Base-by-base conservation (phyloP, 2,329 filamentous ascomycete genomes). In the Alternaria ethzedia region DNA sequence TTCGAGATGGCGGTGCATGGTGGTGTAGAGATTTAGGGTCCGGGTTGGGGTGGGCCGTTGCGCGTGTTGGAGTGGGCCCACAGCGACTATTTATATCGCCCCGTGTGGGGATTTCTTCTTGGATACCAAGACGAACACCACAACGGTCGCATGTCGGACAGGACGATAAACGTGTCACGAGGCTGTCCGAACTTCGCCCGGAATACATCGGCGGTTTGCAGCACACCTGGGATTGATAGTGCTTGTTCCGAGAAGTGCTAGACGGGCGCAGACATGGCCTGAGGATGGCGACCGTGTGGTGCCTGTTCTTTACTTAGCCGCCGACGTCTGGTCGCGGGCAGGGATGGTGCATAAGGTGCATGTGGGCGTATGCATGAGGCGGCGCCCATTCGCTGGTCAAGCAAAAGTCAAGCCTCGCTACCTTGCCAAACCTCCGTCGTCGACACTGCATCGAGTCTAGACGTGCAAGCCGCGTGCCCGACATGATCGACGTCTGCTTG, bases 301-400 rank as follows among this genome's bases (percentile, higher is more conserved):
- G 36, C 36, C 36, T 41, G 43, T 57, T 61, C 62, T 63, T 52
- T 63, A 60, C 59, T 44, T 68, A 68, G 64, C 64, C 66, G 66
- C 66, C 66, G 61, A 65, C 55, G 23, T 59, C 52, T 46, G 49
- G 25, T 58, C 61, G 56, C 56, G 12, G 52, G 32, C 61, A 56
- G 59, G 66, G 65, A 64, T 65, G 49, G 17, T 57, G 67, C 67
- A 69, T 57, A 23, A 30, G 10, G 57, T 5, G 56, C 64, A 55
- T 51, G 61, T 56, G 52, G 66, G 50, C 30, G 45, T 41, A 50
- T 61, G 66, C 57, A 59, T 62, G 57, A 60, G 36, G 59, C 32
- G 52, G 15, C 65, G 64, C 41, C 61, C 52, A 72, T 73, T 73
- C 63, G 71, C 68, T 65, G 51, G 59, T 26, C 59, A 52, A 43